Percentiles rank a stretch among this genome's conserved stretches.
Evolutionary conservation across 768 basidiomycete genomes (phyloP).

Genomic region (Pleurotus sapidus): DNA sequence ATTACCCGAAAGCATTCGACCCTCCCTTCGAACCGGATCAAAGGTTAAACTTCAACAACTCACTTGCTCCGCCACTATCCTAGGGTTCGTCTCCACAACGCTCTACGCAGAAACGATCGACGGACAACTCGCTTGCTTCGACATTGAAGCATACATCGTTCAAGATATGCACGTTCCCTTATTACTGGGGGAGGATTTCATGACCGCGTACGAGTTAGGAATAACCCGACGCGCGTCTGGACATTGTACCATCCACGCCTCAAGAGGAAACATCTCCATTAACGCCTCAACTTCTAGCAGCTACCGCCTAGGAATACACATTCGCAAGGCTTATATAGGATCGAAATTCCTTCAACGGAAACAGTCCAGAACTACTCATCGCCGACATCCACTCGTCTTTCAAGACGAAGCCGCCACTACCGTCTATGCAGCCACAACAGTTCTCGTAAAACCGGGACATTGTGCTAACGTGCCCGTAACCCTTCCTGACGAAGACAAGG

Average conservation of each 20-base stretch:
- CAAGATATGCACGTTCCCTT: conserved; percentile 22
- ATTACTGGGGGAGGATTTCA: conserved; percentile 26
- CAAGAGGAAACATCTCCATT: not conserved
- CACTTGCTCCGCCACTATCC: conserved; percentile 8
- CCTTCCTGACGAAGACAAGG: not conserved
- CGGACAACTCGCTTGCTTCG: conserved; percentile 9
- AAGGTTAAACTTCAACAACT: not conserved
- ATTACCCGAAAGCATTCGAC: not conserved
- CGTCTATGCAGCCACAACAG: too few species aligned
- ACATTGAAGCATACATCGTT: conserved; percentile 21
- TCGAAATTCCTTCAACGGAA: too few species aligned
- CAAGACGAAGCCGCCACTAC: too few species aligned
- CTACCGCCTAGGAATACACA: conserved; percentile 8
- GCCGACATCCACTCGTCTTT: too few species aligned
- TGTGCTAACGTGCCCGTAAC: too few species aligned
- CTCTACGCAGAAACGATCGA: conserved; percentile 3
- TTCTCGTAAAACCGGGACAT: too few species aligned
- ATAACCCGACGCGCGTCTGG: conserved; percentile 9
- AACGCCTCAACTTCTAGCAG: conserved; percentile 6
- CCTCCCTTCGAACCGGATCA: not conserved
- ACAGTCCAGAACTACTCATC: too few species aligned
- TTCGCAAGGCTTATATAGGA: too few species aligned
- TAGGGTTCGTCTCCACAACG: conserved; percentile 15
- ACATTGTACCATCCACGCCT: not conserved
- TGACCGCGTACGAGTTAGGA: conserved; percentile 16